Percentiles rank a stretch among this genome's conserved stretches.
phyloP scores from a whole-genome alignment of 768 basidiomycete species.

The Leccinum truebloodii region DNA sequence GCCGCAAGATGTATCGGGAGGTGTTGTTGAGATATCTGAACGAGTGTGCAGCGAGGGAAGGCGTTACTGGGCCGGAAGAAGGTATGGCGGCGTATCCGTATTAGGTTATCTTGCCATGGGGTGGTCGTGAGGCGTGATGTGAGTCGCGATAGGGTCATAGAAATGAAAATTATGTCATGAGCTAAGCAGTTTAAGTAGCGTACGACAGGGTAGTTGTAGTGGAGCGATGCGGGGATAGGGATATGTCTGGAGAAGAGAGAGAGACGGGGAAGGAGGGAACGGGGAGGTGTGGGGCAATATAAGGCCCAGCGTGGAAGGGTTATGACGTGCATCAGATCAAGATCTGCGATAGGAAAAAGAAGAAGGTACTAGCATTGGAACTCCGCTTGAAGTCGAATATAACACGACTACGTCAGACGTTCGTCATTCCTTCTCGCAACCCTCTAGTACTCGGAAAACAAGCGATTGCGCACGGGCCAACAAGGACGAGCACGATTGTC shows the following conservation, averaged over 20 bases:
- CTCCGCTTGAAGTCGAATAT: constrained; percentile 47
- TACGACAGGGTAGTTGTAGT: not conserved
- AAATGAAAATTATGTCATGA: constrained; percentile 2
- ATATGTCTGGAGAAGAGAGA: not conserved
- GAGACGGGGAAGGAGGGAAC: not conserved
- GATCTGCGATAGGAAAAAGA: constrained; percentile 36
- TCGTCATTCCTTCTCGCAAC: constrained; percentile 41
- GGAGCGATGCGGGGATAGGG: constrained; percentile 2
- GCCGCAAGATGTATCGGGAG: constrained; percentile 28
- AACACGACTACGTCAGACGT: constrained; percentile 45
- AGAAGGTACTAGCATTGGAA: constrained; percentile 28
- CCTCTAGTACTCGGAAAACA: constrained; percentile 27
- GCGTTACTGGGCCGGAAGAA: constrained; percentile 2
- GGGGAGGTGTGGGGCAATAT: constrained; percentile 19
- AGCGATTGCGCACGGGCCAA: constrained; percentile 34
- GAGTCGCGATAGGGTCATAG: constrained; percentile 5
- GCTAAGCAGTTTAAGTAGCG: not conserved
- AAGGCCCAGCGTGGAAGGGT: constrained; percentile 20
- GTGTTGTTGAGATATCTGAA: constrained; percentile 24
- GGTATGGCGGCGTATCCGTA: constrained; percentile 17
- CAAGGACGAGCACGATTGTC: constrained; percentile 18
- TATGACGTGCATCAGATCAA: constrained; percentile 38
- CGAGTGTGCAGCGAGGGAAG: constrained; percentile 19
- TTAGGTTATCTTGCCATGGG: constrained; percentile 13
- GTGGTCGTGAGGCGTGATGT: constrained; percentile 6